Evolutionary conservation across 805 yeast genomes (phyloP).

Genomic region (Clavispora asparagi): DNA sequence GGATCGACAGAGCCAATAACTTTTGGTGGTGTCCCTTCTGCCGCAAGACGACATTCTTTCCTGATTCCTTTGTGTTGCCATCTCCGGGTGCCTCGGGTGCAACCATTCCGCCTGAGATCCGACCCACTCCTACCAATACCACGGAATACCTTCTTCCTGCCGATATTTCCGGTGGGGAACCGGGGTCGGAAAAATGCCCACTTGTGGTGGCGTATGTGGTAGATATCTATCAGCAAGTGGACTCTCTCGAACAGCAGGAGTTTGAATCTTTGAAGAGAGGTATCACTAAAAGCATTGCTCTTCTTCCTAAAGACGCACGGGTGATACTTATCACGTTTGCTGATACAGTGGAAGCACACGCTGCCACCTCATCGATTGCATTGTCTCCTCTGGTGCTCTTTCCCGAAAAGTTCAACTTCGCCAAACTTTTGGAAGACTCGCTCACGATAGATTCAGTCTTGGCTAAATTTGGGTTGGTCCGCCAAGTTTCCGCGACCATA

Average conservation of each 20-base stretch:
- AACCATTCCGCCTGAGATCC: constrained; percentile 25
- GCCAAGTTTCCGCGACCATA: background rate
- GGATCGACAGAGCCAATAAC: constrained; percentile 23
- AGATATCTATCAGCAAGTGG: constrained; percentile 27
- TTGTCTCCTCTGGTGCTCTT: background rate
- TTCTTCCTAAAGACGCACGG: constrained; percentile 11
- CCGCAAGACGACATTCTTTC: constrained; percentile 18
- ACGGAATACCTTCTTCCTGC: constrained; percentile 29
- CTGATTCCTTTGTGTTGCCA: constrained; percentile 14
- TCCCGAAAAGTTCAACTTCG: constrained; percentile 1
- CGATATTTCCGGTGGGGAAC: constrained; percentile 15
- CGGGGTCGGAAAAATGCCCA: constrained; percentile 4
- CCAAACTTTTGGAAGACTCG: background rate
- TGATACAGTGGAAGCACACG: constrained; percentile 22
- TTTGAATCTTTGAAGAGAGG: constrained; percentile 11
- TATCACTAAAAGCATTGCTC: constrained; percentile 9
- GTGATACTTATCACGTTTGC: constrained; percentile 27
- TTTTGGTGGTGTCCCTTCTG: constrained; percentile 41
- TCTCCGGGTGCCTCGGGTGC: constrained; percentile 12
- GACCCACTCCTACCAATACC: constrained; percentile 19
- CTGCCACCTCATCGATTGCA: background rate
- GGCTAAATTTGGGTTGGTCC: background rate
- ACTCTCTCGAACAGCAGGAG: constrained; percentile 11
- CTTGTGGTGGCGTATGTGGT: constrained; percentile 20
- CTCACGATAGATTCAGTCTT: background rate